phyloP scores from a whole-genome alignment of 768 basidiomycete genomes.

The Aureoboletus auriporus region DNA sequence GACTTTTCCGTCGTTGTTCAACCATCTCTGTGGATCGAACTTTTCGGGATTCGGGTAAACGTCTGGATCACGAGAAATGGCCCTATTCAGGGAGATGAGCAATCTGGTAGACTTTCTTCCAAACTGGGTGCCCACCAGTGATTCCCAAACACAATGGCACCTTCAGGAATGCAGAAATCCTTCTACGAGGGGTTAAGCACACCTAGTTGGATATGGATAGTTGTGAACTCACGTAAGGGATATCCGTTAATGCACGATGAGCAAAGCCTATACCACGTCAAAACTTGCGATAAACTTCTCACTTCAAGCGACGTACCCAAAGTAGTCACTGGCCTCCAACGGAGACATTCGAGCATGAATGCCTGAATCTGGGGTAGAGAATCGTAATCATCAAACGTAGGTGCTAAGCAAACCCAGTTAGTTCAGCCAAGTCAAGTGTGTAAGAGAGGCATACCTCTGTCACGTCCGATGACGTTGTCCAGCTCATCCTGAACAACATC shows the following conservation, averaged over 20 bases:
- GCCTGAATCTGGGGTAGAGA: slow-evolving; percentile 36
- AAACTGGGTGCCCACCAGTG: slow-evolving; percentile 24
- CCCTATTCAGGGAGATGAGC: slow-evolving; percentile 29
- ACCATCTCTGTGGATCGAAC: slow-evolving; percentile 59
- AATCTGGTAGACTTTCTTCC: not conserved
- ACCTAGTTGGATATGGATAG: not conserved
- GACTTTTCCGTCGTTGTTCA: slow-evolving; percentile 35
- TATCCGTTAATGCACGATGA: slow-evolving; percentile 61
- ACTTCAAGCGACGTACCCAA: slow-evolving; percentile 17
- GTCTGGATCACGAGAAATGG: slow-evolving; percentile 53
- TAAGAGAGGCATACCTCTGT: slow-evolving; percentile 18
- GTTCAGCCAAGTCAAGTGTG: not conserved
- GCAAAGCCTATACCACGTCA: slow-evolving; percentile 43
- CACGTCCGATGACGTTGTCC: slow-evolving; percentile 48
- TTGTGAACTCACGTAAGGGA: slow-evolving; percentile 48
- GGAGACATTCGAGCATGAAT: slow-evolving; percentile 37
- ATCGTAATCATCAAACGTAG: slow-evolving; percentile 38
- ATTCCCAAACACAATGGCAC: slow-evolving; percentile 35
- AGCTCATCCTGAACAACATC: slow-evolving; percentile 49
- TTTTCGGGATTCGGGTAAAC: slow-evolving; percentile 57
- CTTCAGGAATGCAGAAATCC: slow-evolving; percentile 32
- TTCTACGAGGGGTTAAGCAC: slow-evolving; percentile 23
- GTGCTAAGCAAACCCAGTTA: slow-evolving; percentile 24
- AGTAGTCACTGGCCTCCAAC: slow-evolving; percentile 40
- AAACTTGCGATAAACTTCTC: not conserved